These are phyloP conservation scores for Pseudopithomyces chartarum DNA, from an alignment of 2,329 filamentous ascomycete genomes.

Conservation along the genomic window DNA sequence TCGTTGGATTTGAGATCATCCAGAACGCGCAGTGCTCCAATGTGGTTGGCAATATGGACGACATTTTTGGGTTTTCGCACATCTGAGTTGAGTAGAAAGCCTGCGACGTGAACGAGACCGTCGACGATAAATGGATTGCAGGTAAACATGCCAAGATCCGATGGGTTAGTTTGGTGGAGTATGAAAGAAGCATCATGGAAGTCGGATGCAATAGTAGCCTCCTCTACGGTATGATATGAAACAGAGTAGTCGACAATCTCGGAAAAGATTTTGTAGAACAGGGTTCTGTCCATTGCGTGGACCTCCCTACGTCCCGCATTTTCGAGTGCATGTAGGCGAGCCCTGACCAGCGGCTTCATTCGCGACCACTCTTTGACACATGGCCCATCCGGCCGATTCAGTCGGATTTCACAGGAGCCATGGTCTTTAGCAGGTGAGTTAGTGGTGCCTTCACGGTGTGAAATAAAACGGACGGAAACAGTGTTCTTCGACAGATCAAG, in stretches of 20 bases:
- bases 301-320: not conserved
- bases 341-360: not conserved
- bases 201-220: not conserved
- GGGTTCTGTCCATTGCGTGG: not conserved
- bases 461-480: not conserved
- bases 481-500: not conserved
- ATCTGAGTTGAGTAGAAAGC: constrained; percentile 15
- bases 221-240: not conserved
- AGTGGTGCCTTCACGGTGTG: not conserved
- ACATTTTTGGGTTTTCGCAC: not conserved
- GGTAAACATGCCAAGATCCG: not conserved
- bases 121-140: not conserved
- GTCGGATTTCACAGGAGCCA: not conserved
- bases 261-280: constrained; percentile 9
- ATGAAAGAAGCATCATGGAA: not conserved
- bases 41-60: not conserved
- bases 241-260: constrained; percentile 11
- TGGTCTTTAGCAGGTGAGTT: not conserved
- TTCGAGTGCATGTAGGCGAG: not conserved
- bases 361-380: not conserved
- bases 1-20: constrained; percentile 1
- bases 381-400: not conserved
- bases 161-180: constrained; percentile 13
- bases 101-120: constrained; percentile 13
- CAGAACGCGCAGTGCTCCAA: not conserved